phyloP scores from a whole-genome alignment of 2,329 filamentous ascomycete genomes.

The Colletotrichum aenigma region DNA sequence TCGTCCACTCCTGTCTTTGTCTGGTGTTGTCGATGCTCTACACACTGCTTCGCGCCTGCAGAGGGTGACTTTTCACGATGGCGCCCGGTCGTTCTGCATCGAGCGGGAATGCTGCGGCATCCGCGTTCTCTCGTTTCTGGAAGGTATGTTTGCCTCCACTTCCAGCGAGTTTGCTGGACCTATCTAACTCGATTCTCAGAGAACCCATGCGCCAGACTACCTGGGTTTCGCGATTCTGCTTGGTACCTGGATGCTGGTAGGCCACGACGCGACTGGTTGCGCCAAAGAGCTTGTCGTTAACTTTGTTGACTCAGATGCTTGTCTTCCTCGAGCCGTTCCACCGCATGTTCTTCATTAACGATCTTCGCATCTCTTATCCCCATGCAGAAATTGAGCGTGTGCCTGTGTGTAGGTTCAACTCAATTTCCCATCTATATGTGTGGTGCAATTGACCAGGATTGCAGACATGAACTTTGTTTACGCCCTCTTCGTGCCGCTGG shows the following conservation, averaged over 20 bases:
- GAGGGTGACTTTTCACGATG: slow-evolving; percentile 50
- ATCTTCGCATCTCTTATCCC: slow-evolving; percentile 83
- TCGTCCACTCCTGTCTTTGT: neutral
- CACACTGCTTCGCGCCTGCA: slow-evolving; percentile 38
- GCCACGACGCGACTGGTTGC: slow-evolving; percentile 26
- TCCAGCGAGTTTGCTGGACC: neutral
- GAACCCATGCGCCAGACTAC: slow-evolving; percentile 89
- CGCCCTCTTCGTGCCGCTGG: slow-evolving; percentile 73
- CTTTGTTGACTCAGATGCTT: slow-evolving; percentile 55
- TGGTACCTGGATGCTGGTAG: slow-evolving; percentile 66
- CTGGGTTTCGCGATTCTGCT: slow-evolving; percentile 76
- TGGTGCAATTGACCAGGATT: neutral
- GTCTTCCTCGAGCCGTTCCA: slow-evolving; percentile 84
- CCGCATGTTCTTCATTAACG: slow-evolving; percentile 90
- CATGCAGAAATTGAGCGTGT: slow-evolving; percentile 87
- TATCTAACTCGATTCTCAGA: slow-evolving; percentile 46
- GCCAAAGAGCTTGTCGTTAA: slow-evolving; percentile 16
- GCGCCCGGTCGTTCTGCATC: slow-evolving; percentile 31
- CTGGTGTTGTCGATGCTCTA: slow-evolving; percentile 35
- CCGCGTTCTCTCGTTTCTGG: slow-evolving; percentile 49
- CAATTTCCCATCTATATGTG: neutral
- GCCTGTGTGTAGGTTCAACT: slow-evolving; percentile 67
- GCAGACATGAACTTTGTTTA: slow-evolving; percentile 79
- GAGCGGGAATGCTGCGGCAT: slow-evolving; percentile 26
- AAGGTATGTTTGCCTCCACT: slow-evolving; percentile 36